phyloP scores from a whole-genome alignment of 305 asterid species.

The Rubia tinctorum region DNA sequence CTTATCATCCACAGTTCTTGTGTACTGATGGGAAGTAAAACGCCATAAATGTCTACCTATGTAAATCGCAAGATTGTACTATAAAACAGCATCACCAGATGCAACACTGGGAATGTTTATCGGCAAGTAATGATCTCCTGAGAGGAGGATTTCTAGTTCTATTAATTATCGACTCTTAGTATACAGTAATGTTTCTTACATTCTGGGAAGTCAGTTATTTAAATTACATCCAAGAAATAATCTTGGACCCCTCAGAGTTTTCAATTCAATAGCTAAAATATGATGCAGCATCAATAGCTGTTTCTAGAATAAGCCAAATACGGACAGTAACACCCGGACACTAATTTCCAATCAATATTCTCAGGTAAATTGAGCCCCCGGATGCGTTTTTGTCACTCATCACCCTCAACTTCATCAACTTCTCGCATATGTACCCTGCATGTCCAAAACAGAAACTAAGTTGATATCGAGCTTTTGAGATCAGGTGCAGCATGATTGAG shows the following conservation, averaged over 20 bases:
- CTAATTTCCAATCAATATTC: not conserved
- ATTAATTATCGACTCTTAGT: not conserved
- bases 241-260: not conserved
- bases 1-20: not conserved
- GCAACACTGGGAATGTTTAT: not conserved
- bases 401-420: slow-evolving; percentile 41
- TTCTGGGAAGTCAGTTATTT: not conserved
- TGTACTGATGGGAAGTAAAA: not conserved
- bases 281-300: not conserved
- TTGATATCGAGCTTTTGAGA: not conserved
- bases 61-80: not conserved
- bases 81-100: not conserved
- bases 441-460: slow-evolving; percentile 8
- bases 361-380: slow-evolving; percentile 14
- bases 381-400: slow-evolving; percentile 21
- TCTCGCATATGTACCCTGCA: slow-evolving; percentile 65
- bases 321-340: not conserved
- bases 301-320: not conserved
- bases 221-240: not conserved
- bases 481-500: not conserved
- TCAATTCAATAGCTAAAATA: not conserved
- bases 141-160: not conserved
- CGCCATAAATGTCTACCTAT: not conserved
- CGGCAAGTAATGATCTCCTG: slow-evolving; percentile 1
- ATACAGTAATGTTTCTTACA: not conserved